Percentiles rank a stretch among this genome's conserved stretches.
phyloP scores from a whole-genome alignment of 768 basidiomycete genomes.

The Rubroboletus pulcherrimus region DNA sequence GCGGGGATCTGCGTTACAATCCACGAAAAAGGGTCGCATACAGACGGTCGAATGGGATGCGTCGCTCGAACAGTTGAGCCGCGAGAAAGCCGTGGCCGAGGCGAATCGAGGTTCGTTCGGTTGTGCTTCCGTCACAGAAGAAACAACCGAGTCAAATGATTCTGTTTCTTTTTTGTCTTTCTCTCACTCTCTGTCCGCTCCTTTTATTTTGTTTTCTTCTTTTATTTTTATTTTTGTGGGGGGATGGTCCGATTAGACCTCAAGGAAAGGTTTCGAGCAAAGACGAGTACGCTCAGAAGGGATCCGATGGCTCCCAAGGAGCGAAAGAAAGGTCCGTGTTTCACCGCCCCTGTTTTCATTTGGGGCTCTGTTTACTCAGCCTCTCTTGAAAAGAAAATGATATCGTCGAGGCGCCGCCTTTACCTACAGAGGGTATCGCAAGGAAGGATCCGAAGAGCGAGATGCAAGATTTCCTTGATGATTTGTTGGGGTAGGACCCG shows the following conservation, averaged over 20 bases:
- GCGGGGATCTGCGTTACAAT: constrained; percentile 15
- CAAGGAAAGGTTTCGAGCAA: constrained; percentile 55
- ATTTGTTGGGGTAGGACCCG: constrained; percentile 43
- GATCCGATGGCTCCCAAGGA: constrained; percentile 35
- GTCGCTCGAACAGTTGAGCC: constrained; percentile 58
- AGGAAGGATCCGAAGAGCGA: constrained; percentile 46
- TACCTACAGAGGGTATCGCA: constrained; percentile 37
- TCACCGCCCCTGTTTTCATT: neutral
- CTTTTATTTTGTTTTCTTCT: neutral
- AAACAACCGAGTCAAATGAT: neutral
- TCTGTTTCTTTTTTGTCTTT: neutral
- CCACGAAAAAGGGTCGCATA: constrained; percentile 57
- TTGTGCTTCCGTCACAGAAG: neutral
- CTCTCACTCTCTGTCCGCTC: neutral
- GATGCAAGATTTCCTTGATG: constrained; percentile 73
- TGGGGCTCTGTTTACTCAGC: neutral
- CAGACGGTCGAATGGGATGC: constrained; percentile 67
- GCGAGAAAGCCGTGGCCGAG: constrained; percentile 71
- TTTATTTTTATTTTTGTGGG: no score
- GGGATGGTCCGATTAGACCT: constrained; percentile 40
- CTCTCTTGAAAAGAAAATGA: constrained; percentile 26
- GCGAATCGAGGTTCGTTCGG: constrained; percentile 60
- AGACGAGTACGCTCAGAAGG: constrained; percentile 43
- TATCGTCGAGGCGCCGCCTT: constrained; percentile 48
- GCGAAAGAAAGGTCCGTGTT: constrained; percentile 37